These are phyloP conservation scores for Didymella arachidicola DNA, from an alignment of 2,329 filamentous ascomycete species.

Conservation along the genomic window DNA sequence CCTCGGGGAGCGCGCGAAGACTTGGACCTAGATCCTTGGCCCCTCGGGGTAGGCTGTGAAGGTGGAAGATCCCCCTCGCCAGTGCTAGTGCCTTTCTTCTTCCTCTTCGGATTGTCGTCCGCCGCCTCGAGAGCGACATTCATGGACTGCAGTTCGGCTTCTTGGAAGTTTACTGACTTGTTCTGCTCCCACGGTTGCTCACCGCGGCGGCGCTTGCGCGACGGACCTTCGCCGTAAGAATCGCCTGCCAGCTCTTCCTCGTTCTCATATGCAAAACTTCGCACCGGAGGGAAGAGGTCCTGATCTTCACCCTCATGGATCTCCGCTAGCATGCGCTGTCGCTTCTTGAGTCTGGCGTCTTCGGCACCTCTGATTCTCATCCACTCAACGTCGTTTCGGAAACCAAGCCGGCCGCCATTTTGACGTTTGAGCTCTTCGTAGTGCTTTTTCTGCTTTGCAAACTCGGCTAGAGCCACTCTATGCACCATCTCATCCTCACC, in stretches of 20 bases:
- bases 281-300: conserved; percentile 24
- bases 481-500: conserved; percentile 23
- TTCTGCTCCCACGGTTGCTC: conserved; percentile 25
- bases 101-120: conserved; percentile 34
- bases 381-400: conserved; percentile 42
- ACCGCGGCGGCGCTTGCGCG: conserved; percentile 28
- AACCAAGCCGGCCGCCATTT: conserved; percentile 27
- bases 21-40: conserved; percentile 12
- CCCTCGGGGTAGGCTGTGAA: conserved; percentile 9
- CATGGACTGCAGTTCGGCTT: conserved; percentile 43
- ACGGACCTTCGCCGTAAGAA: conserved; percentile 9
- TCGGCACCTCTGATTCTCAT: conserved; percentile 35
- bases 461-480: conserved; percentile 25
- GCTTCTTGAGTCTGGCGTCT: conserved; percentile 27
- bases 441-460: conserved; percentile 27
- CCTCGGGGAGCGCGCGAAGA: conserved; percentile 5
- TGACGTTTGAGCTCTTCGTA: conserved; percentile 32
- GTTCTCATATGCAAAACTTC: background rate
- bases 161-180: conserved; percentile 29
- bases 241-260: conserved; percentile 21
- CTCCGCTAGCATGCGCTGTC: conserved; percentile 24
- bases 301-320: conserved; percentile 21
- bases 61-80: conserved; percentile 16
- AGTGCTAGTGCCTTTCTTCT: conserved; percentile 14
- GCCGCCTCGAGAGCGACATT: conserved; percentile 38